phyloP scores from a whole-genome alignment of 106 monocot genomes.

The Acanthochlamys bracteata region DNA sequence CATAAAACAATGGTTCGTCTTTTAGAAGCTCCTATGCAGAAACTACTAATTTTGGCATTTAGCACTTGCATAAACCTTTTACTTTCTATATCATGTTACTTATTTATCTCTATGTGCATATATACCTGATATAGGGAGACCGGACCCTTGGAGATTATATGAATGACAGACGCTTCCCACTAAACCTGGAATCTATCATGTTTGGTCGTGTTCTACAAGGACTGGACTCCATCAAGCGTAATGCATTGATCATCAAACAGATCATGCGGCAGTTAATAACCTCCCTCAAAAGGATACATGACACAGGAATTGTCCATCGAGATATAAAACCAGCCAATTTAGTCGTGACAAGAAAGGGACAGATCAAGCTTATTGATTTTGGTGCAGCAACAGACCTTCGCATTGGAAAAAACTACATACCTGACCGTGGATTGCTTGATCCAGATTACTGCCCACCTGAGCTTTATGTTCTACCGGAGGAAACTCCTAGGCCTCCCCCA shows the following conservation, averaged over 20 bases:
- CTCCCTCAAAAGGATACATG: constrained; percentile 70
- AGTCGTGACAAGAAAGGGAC: constrained; percentile 72
- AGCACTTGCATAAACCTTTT: too few species aligned
- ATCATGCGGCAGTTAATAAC: constrained; percentile 89
- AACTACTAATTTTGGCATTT: too few species aligned
- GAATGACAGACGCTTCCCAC: constrained; percentile 55
- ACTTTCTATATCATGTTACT: neutral
- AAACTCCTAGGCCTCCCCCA: constrained; percentile 79
- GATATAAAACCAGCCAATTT: constrained; percentile 92
- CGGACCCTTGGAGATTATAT: constrained; percentile 62
- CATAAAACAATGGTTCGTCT: too few species aligned
- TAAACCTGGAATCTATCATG: constrained; percentile 74
- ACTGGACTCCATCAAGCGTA: constrained; percentile 49
- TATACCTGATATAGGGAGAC: constrained; percentile 49
- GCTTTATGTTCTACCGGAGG: constrained; percentile 78
- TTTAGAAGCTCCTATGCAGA: too few species aligned
- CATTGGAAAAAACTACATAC: constrained; percentile 85
- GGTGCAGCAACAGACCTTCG: constrained; percentile 93
- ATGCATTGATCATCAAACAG: constrained; percentile 80
- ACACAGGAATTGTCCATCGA: constrained; percentile 84
- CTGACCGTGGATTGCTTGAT: constrained; percentile 69
- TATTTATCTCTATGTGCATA: neutral
- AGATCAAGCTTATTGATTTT: constrained; percentile 95
- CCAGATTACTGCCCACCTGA: constrained; percentile 88
- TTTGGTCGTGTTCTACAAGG: constrained; percentile 74